Evolutionary conservation across 495 filamentous ascomycete genomes (phyloP).

Genomic region (Entonaema liquescens): DNA sequence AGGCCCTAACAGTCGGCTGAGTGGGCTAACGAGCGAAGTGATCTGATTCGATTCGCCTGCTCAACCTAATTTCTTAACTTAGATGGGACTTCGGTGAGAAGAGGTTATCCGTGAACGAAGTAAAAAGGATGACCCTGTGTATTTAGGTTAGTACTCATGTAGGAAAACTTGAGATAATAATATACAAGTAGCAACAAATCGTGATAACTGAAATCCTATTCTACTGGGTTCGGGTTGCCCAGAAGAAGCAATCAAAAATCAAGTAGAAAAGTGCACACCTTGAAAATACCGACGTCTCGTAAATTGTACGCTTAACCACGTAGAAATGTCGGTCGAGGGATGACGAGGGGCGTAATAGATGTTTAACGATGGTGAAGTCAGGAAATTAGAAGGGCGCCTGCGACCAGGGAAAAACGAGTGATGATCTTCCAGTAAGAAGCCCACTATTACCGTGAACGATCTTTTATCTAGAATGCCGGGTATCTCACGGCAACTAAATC

Average conservation of each 20-base stretch:
- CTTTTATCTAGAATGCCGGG: slow-evolving; percentile 38
- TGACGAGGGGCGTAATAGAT: slow-evolving; percentile 18
- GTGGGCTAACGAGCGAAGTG: slow-evolving; percentile 27
- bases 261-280: slow-evolving; percentile 20
- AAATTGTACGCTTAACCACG: slow-evolving; percentile 16
- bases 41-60: slow-evolving; percentile 38
- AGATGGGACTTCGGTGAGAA: neutral
- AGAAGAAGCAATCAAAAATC: neutral
- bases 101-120: slow-evolving; percentile 5
- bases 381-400: slow-evolving; percentile 65
- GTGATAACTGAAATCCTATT: neutral
- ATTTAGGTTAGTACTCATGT: slow-evolving; percentile 19
- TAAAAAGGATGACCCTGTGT: neutral
- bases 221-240: neutral
- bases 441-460: slow-evolving; percentile 62
- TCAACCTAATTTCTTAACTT: slow-evolving; percentile 10
- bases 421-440: slow-evolving; percentile 52
- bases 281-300: slow-evolving; percentile 11
- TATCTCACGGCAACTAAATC: slow-evolving; percentile 48
- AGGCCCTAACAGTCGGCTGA: slow-evolving; percentile 20
- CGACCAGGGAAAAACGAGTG: slow-evolving; percentile 57
- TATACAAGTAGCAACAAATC: neutral
- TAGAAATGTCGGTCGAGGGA: slow-evolving; percentile 21
- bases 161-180: neutral
- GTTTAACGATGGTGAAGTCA: slow-evolving; percentile 50